phyloP scores from a whole-genome alignment of 352 stramenopile species.

The Blastocystis sp. region DNA sequence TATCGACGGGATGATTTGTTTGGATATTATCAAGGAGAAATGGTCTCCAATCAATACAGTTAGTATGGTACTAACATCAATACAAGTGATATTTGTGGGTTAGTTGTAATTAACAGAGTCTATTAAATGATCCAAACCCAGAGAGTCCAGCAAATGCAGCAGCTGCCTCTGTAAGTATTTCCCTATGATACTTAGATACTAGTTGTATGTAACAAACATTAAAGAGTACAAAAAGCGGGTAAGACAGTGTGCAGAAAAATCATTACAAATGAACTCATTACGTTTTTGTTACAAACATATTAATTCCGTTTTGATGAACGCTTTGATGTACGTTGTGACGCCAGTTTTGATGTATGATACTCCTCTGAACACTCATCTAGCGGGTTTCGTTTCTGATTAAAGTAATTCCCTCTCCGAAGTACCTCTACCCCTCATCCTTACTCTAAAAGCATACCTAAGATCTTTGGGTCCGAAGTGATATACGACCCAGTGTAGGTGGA shows the following conservation, averaged over 20 bases:
- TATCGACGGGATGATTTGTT: conserved; percentile 56
- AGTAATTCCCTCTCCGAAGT: conserved; percentile 18
- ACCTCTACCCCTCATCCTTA: conserved; percentile 35
- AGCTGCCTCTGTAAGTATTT: background rate
- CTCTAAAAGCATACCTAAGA: background rate
- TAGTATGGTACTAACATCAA: conserved; percentile 64
- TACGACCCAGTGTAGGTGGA: conserved; percentile 19
- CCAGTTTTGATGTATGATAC: background rate
- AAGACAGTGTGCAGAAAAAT: conserved; percentile 53
- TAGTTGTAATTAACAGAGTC: background rate
- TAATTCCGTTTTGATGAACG: background rate
- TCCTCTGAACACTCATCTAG: conserved; percentile 25
- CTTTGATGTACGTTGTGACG: background rate
- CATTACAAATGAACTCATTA: conserved; percentile 35
- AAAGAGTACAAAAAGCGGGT: conserved; percentile 46
- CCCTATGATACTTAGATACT: background rate
- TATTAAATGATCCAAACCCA: conserved; percentile 66
- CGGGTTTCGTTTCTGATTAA: conserved; percentile 21
- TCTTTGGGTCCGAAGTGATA: conserved; percentile 52
- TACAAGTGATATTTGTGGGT: background rate
- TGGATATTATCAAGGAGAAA: conserved; percentile 67
- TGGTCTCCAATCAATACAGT: conserved; percentile 66
- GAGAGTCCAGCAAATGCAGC: conserved; percentile 53
- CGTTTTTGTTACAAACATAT: conserved; percentile 46
- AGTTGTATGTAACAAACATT: conserved; percentile 51